phyloP scores from a whole-genome alignment of 306 rosid genomes.

The Prunus salicina region DNA sequence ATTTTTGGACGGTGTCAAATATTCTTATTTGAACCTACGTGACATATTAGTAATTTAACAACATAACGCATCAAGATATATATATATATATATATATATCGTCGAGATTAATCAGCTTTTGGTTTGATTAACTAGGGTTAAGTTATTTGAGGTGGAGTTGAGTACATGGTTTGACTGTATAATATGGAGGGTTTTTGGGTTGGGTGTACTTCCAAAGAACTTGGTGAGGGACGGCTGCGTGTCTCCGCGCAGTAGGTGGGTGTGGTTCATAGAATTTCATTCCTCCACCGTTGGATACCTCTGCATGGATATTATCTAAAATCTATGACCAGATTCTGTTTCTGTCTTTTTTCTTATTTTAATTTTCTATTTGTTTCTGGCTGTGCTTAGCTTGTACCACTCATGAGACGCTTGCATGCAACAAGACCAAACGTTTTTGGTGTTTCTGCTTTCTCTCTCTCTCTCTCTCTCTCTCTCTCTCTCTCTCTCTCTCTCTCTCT shows the following conservation, averaged over 20 bases:
- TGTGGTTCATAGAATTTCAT: background rate
- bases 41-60: too few relatives aligned
- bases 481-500: too few relatives aligned
- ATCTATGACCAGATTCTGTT: constrained; percentile 12
- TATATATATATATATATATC: too few relatives aligned
- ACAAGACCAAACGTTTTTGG: background rate
- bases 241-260: constrained; percentile 37
- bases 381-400: background rate
- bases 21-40: too few relatives aligned
- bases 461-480: too few relatives aligned
- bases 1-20: too few relatives aligned
- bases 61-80: too few relatives aligned
- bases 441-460: background rate
- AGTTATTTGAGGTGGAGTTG: background rate
- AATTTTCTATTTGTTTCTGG: background rate
- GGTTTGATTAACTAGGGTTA: constrained; percentile 18
- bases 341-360: constrained; percentile 3
- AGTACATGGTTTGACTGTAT: background rate
- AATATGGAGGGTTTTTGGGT: background rate
- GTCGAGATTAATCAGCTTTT: background rate
- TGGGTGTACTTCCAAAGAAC: constrained; percentile 38
- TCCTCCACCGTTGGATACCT: constrained; percentile 33
- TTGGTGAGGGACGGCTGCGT: constrained; percentile 43
- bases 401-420: background rate
- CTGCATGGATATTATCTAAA: constrained; percentile 19